phyloP scores from a whole-genome alignment of 2,329 filamentous ascomycete genomes.

The Microthyrium microscopicum region DNA sequence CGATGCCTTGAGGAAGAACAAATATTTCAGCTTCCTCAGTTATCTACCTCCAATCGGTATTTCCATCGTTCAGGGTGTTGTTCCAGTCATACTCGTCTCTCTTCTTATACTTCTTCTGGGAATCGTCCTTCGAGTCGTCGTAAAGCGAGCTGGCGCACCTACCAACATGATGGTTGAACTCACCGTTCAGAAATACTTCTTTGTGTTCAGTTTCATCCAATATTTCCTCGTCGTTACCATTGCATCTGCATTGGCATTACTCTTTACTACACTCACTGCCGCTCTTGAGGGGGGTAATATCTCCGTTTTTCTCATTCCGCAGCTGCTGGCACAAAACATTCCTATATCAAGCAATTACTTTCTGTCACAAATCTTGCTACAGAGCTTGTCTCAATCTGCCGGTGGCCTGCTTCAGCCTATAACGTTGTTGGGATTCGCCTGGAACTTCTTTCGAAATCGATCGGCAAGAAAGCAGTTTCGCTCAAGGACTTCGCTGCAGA shows the following conservation, averaged over 20 bases:
- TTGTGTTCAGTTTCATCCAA: slow-evolving; percentile 85
- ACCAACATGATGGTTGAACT: slow-evolving; percentile 66
- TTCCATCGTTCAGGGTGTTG: slow-evolving; percentile 64
- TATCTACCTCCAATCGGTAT: not conserved
- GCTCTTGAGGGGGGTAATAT: slow-evolving; percentile 37
- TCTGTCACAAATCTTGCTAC: slow-evolving; percentile 95
- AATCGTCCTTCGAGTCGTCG: slow-evolving; percentile 57
- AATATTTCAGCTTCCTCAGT: not conserved
- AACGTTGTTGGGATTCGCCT: slow-evolving; percentile 66
- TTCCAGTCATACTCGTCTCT: slow-evolving; percentile 62
- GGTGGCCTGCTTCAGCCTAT: slow-evolving; percentile 73
- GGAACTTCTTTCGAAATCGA: slow-evolving; percentile 68
- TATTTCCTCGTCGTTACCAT: slow-evolving; percentile 88
- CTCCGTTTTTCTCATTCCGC: slow-evolving; percentile 46
- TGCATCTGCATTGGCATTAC: slow-evolving; percentile 27
- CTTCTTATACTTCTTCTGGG: slow-evolving; percentile 70
- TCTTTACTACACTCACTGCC: no score
- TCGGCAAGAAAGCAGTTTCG: slow-evolving; percentile 67
- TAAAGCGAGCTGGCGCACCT: slow-evolving; percentile 59
- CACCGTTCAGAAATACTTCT: slow-evolving; percentile 85
- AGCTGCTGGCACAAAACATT: slow-evolving; percentile 58
- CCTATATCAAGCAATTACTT: slow-evolving; percentile 90
- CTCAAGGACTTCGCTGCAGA: slow-evolving; percentile 61
- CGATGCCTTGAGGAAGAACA: not conserved
- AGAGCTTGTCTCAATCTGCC: slow-evolving; percentile 79